phyloP scores from a whole-genome alignment of 148 eudicot genomes.

The Hydrangea macrophylla region DNA sequence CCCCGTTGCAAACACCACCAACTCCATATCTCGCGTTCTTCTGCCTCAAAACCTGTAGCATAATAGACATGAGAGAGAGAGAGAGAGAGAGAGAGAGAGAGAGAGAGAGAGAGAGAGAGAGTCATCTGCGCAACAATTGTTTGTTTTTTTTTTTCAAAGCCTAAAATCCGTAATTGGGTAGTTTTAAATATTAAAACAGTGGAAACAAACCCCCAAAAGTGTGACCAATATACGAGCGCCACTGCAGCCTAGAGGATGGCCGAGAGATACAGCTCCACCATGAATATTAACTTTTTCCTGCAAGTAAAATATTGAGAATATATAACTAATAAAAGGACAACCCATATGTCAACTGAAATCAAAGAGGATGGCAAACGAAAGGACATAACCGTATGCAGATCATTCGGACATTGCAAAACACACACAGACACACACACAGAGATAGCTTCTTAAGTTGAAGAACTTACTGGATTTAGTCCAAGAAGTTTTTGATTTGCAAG shows the following conservation, averaged over 20 bases:
- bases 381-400: background rate
- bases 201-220: slow-evolving; percentile 59
- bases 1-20: too few relatives aligned
- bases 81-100: too few relatives aligned
- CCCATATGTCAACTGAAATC: background rate
- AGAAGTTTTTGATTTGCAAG: slow-evolving; percentile 77
- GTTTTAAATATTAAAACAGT: background rate
- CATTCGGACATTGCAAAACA: background rate
- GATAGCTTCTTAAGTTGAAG: background rate
- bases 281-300: slow-evolving; percentile 77
- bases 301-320: slow-evolving; percentile 6
- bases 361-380: background rate
- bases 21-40: too few relatives aligned
- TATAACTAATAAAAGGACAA: background rate
- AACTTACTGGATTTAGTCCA: slow-evolving; percentile 59
- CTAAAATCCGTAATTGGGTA: too few relatives aligned
- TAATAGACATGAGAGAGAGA: too few relatives aligned
- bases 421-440: background rate
- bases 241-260: slow-evolving; percentile 94
- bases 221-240: slow-evolving; percentile 83
- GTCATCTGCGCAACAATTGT: too few relatives aligned
- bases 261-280: slow-evolving; percentile 86
- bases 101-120: too few relatives aligned
- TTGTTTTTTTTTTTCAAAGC: too few relatives aligned
- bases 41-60: too few relatives aligned